These are phyloP conservation scores for Macadamia tetraphylla DNA, from an alignment of 164 flowering plant species.

Conservation along the genomic window DNA sequence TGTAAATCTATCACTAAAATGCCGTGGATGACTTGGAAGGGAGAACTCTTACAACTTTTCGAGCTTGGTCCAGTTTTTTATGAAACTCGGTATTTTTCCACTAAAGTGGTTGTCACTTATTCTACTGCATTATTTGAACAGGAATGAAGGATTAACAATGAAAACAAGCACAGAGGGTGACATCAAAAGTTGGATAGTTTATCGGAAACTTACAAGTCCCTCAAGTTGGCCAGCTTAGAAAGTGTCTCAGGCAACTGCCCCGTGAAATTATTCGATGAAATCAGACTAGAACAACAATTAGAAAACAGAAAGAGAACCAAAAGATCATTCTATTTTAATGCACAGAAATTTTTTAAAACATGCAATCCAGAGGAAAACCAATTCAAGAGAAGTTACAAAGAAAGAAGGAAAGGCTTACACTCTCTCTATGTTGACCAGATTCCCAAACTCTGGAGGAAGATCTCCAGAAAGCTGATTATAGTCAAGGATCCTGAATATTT, in stretches of 20 bases:
- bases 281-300: constrained; percentile 19
- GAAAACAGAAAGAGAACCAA: neutral
- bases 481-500: constrained; percentile 27
- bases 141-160: neutral
- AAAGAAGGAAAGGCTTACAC: constrained; percentile 17
- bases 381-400: neutral
- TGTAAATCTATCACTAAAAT: neutral
- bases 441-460: constrained; percentile 36
- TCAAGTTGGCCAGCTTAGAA: constrained; percentile 15
- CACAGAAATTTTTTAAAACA: neutral
- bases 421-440: constrained; percentile 20
- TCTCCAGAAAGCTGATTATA: constrained; percentile 24
- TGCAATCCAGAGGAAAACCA: neutral
- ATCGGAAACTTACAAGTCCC: constrained; percentile 13
- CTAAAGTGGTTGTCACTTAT: constrained; percentile 37
- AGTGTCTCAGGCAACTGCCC: constrained; percentile 21
- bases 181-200: neutral
- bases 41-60: constrained; percentile 24
- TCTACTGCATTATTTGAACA: constrained; percentile 19
- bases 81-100: constrained; percentile 36
- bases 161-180: neutral
- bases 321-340: no score
- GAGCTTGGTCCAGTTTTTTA: constrained; percentile 29
- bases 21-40: neutral
- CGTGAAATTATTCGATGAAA: constrained; percentile 22